These are phyloP conservation scores for Plantago elongata DNA, from an alignment of 257 asterid genomes.

Conservation along the genomic window DNA sequence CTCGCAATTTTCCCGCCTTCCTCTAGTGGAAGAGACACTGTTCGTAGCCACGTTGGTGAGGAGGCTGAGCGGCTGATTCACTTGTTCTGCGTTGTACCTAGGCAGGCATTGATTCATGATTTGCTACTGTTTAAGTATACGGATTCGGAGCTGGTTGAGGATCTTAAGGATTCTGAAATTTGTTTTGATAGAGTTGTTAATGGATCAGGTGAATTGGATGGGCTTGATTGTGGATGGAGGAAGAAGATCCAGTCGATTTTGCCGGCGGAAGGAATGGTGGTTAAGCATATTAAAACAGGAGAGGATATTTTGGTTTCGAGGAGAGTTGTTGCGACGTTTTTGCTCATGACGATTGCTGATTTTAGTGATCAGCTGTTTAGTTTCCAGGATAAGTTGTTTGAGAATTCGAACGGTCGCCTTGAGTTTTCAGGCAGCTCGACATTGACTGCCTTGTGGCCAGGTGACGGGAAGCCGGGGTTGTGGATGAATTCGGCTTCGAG, in stretches of 20 bases:
- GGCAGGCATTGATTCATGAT: slow-evolving; percentile 61
- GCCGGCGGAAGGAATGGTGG: slow-evolving; percentile 50
- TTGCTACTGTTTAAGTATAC: slow-evolving; percentile 49
- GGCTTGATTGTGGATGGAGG: slow-evolving; percentile 49
- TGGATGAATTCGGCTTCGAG: slow-evolving; percentile 66
- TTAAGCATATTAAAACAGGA: slow-evolving; percentile 75
- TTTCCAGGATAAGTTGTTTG: slow-evolving; percentile 69
- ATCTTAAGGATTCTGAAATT: slow-evolving; percentile 47
- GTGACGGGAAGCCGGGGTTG: slow-evolving; percentile 77
- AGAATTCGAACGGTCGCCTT: slow-evolving; percentile 56
- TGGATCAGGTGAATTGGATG: slow-evolving; percentile 27
- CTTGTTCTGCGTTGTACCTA: slow-evolving; percentile 78
- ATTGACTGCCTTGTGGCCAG: slow-evolving; percentile 62
- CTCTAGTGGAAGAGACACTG: slow-evolving; percentile 56
- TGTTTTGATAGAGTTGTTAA: slow-evolving; percentile 25
- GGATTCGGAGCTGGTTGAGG: slow-evolving; percentile 58
- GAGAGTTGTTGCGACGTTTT: slow-evolving; percentile 62
- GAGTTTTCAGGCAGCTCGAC: slow-evolving; percentile 51
- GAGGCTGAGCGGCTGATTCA: slow-evolving; percentile 70
- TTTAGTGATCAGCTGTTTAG: slow-evolving; percentile 73
- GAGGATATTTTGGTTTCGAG: slow-evolving; percentile 64
- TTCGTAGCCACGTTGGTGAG: slow-evolving; percentile 62
- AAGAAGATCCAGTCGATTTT: slow-evolving; percentile 49
- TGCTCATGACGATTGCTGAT: slow-evolving; percentile 78
- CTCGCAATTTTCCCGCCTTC: slow-evolving; percentile 87